These are phyloP conservation scores for Macroventuria anomochaeta DNA, from an alignment of 2,329 filamentous ascomycete genomes.

Conservation along the genomic window DNA sequence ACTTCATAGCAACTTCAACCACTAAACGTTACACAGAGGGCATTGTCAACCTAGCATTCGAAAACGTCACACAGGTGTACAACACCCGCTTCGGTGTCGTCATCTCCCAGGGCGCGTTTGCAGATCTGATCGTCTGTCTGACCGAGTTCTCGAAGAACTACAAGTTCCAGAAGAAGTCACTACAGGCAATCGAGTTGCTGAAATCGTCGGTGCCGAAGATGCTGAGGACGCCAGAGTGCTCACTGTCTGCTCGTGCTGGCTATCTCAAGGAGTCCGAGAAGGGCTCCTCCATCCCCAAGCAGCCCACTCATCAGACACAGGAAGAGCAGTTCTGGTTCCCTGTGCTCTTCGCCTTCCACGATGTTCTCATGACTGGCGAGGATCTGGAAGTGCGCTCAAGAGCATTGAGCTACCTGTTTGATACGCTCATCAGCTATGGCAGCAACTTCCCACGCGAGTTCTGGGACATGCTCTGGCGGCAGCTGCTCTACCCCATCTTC, in stretches of 20 bases:
- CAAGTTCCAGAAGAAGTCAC: constrained; percentile 96
- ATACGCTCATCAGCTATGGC: constrained; percentile 87
- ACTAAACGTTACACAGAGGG: constrained; percentile 66
- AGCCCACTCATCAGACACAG: constrained; percentile 79
- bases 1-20: constrained; percentile 3
- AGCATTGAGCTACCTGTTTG: constrained; percentile 95
- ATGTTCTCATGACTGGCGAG: constrained; percentile 98
- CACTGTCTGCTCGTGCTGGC: constrained; percentile 72
- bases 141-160: constrained; percentile 99
- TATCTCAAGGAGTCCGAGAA: constrained; percentile 57
- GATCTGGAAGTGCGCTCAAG: constrained; percentile 91
- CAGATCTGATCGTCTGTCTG: constrained; percentile 92
- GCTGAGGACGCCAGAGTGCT: constrained; percentile 94
- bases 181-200: constrained; percentile 92
- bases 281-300: constrained; percentile 62
- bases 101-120: constrained; percentile 94
- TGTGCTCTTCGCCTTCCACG: constrained; percentile 96
- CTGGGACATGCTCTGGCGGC: constrained; percentile 98
- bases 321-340: constrained; percentile 99
- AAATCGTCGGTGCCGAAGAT: constrained; percentile 94
- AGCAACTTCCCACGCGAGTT: constrained; percentile 92
- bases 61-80: constrained; percentile 95
- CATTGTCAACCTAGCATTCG: constrained; percentile 95
- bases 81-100: constrained; percentile 94
- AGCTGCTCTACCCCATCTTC: constrained; percentile 97